Base-by-base conservation (phyloP, 2,329 filamentous ascomycete species). In the Fusarium nisikadoi region DNA sequence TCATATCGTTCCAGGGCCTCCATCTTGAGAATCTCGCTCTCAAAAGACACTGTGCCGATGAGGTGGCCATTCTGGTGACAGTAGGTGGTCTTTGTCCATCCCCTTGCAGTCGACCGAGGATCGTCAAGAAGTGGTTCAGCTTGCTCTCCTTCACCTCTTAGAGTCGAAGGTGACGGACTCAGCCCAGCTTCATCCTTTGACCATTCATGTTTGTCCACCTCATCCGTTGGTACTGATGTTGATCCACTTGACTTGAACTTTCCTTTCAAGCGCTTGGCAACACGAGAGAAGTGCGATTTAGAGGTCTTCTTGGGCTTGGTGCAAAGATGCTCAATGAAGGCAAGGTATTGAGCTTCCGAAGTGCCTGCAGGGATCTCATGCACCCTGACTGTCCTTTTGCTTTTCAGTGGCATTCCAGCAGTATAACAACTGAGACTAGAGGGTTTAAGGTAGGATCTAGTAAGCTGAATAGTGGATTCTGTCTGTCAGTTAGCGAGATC, bases 11-110 rank as follows among this genome's bases (percentile, higher is more conserved):
- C 17, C 1, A 53, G 13, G 2, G 13, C 35, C 5, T 53, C 14
- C 0, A 0, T 13, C 1, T 53, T 53, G 0, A 29, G 11, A 0
- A 1, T 0, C 2, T 53, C 35, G 5, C 0, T n/a, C 3, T n/a
- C 9, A 3, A 39, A 39, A 2, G 50, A 39, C 0, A 39, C 1
- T 0, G 50, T 53, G 2, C 50, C 50, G 2, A 39, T 7, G 1
- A 1, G 3, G 0, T 12, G 25, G 0, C 50, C 50, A 2, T 17
- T 29, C 14, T 53, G 50, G 13, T 10, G 23, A 29, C 33, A 39
- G 2, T 2, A 13, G 0, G 49, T 39, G 3, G 35, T 13, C 4
- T 0, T 2, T 5, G 0, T 17, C 33, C 13, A 53, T 5, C 5
- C 1, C 6, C 5, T n/a, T 1, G 2, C 25, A 2, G 17, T 19